Evolutionary conservation across 2,329 filamentous ascomycete species (phyloP).

Genomic region (Ciborinia camelliae): DNA sequence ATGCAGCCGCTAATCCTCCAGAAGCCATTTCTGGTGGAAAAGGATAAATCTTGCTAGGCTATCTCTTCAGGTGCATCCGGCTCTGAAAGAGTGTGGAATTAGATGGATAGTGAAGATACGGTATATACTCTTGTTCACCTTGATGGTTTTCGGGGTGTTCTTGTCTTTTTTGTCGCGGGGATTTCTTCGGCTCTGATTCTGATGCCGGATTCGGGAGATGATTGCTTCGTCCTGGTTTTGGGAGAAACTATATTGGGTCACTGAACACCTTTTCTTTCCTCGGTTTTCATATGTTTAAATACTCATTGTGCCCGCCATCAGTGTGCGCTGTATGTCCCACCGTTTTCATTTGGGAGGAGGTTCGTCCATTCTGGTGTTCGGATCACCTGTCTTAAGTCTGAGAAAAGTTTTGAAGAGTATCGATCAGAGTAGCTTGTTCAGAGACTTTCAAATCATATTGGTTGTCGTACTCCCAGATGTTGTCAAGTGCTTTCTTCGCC

Average conservation of each 20-base stretch:
- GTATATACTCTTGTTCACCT: background rate
- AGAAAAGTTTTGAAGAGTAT: background rate
- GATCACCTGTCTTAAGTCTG: background rate
- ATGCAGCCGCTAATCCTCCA: background rate
- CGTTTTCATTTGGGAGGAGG: background rate
- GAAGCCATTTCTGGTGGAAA: background rate
- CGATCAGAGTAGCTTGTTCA: background rate
- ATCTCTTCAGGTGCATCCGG: conserved; percentile 2
- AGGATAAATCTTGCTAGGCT: background rate
- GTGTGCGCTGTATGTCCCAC: too few relatives aligned
- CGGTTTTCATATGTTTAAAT: background rate
- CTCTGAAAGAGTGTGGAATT: background rate
- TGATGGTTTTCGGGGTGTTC: background rate
- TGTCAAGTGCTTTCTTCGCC: background rate
- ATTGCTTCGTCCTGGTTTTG: background rate
- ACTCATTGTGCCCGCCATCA: background rate
- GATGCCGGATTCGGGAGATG: too few relatives aligned
- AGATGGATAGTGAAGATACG: background rate
- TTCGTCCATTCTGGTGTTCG: conserved; percentile 2
- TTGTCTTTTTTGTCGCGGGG: background rate
- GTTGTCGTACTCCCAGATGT: background rate
- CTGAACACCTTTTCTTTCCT: background rate
- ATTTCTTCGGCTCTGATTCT: background rate
- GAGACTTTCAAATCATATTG: background rate
- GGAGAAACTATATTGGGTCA: background rate